Percentiles rank a stretch among this genome's conserved stretches.
Conservation (phyloP, 2,329 filamentous ascomycete species). For the Apiospora phragmitis region DNA sequence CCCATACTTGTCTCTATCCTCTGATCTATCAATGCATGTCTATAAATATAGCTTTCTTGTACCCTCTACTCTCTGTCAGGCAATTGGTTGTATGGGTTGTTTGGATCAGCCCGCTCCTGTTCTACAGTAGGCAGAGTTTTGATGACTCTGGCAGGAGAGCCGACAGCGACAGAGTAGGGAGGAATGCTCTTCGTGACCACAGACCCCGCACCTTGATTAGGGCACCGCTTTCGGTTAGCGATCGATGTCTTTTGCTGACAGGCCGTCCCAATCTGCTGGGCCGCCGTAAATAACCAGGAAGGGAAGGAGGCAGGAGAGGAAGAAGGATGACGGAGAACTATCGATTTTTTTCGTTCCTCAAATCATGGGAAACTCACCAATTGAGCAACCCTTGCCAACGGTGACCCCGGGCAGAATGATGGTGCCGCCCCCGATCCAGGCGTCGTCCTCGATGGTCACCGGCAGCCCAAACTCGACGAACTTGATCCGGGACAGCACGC, state of each 20-base stretch:
- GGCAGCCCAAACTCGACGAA: constrained; percentile 47
- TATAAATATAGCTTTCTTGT: background rate
- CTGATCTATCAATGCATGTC: background rate
- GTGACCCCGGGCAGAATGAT: constrained; percentile 53
- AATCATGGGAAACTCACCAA: constrained; percentile 34
- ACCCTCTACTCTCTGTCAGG: background rate
- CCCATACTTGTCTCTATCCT: background rate
- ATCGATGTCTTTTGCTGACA: background rate
- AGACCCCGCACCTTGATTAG: constrained; percentile 36
- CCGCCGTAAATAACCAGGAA: background rate
- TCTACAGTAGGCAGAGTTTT: constrained; percentile 8
- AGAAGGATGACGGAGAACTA: background rate
- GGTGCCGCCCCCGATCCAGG: constrained; percentile 54
- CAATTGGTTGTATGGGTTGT: constrained; percentile 1
- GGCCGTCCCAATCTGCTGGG: background rate
- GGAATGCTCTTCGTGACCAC: constrained; percentile 52
- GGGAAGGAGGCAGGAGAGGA: background rate
- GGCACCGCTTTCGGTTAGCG: background rate
- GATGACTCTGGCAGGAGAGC: constrained; percentile 48
- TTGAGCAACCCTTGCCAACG: constrained; percentile 52
- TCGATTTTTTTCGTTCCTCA: background rate
- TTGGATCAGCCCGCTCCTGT: constrained; percentile 7
- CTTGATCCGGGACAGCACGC: constrained; percentile 50
- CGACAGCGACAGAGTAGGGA: constrained; percentile 48
- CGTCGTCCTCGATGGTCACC: constrained; percentile 52